Evolutionary conservation across 164 flowering plant genomes (phyloP), one percentile per base, ranked within the genome.

Genomic region (Nelumbo lutea): DNA sequence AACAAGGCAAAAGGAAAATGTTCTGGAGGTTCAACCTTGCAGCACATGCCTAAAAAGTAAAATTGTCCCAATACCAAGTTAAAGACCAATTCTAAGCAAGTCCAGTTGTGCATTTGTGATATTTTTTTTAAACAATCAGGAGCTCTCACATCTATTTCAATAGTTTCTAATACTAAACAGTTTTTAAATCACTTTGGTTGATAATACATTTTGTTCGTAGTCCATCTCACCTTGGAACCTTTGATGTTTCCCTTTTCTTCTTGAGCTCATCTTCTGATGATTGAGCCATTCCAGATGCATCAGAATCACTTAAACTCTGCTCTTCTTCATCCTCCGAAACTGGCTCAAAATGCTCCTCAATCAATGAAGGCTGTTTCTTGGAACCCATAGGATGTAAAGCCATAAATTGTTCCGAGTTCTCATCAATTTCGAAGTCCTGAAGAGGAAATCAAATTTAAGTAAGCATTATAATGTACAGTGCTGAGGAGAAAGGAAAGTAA

Each of bases 291-390:
- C 64, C 78, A 7, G 87, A 79, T n/a, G 63, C 79, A 73, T 88
- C 96, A 62, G 86, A 81, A 73, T 84, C 91, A 76, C 84, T 83
- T 55, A 51, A 64, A 43, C 76, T 70, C 68, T 69, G 66, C 56
- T 84, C 85, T 62, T 80, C 79, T 59, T 76, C 85, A 57, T 80
- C 85, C n/a, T 80, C 91, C 75, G 66, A 53, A 43, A 88, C 79
- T 67, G 90, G 87, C 61, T 89, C 87, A 80, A 95, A 95, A 79
- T 95, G 98, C 70, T 95, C 98, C 62, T 92, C 86, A 39, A 92
- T 66, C 77, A 89, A 70, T 62, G 91, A 80, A 11, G 86, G 78
- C 45, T 80, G 88, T 78, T 87, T 87, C 72, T 78, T 76, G 38
- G 91, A 65, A 70, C 91, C 47, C 68, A 80, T 65, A 10, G 96